These are phyloP conservation scores for Auxenochlorella pyrenoidosa DNA, from an alignment of 139 green algal genomes.

Conservation along the genomic window DNA sequence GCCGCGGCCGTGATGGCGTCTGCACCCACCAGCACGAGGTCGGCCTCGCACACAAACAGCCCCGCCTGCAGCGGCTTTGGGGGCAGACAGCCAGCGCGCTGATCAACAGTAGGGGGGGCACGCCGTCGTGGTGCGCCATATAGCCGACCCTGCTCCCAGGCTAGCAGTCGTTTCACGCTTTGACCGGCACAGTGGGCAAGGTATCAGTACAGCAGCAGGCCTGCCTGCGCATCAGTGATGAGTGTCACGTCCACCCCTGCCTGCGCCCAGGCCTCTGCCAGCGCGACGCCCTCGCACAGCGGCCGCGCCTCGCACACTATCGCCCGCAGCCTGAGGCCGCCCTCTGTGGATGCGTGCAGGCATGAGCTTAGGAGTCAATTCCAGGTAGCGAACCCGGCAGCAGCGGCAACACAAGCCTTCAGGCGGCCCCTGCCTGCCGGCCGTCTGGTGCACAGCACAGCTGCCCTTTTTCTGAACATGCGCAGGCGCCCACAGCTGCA, in stretches of 20 bases:
- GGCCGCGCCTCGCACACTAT: slow-evolving; percentile 54
- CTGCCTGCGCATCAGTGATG: slow-evolving; percentile 47
- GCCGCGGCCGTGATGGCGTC: slow-evolving; percentile 44
- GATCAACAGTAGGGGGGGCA: neutral
- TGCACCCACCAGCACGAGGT: slow-evolving; percentile 57
- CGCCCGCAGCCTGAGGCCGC: slow-evolving; percentile 20
- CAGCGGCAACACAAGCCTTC: neutral
- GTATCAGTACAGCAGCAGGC: no score
- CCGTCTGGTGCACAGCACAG: neutral
- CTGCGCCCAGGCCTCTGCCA: slow-evolving; percentile 33
- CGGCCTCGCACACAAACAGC: slow-evolving; percentile 35
- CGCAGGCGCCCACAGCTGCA: neutral
- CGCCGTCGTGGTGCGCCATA: no score
- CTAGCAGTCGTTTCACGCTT: no score
- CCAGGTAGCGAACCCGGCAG: no score
- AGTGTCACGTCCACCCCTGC: slow-evolving; percentile 44
- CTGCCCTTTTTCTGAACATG: no score
- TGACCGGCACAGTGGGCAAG: no score
- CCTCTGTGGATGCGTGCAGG: neutral
- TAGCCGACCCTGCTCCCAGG: no score
- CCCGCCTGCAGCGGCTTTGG: slow-evolving; percentile 30
- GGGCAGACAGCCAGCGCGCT: neutral
- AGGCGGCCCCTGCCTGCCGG: neutral
- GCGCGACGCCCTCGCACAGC: slow-evolving; percentile 50
- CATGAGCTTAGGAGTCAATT: no score